A percentile compares a stretch with the other conserved stretches of the same genome.
Evolutionary conservation across 2,329 filamentous ascomycete genomes (phyloP).

Genomic region (Plenodomus tracheiphilus): DNA sequence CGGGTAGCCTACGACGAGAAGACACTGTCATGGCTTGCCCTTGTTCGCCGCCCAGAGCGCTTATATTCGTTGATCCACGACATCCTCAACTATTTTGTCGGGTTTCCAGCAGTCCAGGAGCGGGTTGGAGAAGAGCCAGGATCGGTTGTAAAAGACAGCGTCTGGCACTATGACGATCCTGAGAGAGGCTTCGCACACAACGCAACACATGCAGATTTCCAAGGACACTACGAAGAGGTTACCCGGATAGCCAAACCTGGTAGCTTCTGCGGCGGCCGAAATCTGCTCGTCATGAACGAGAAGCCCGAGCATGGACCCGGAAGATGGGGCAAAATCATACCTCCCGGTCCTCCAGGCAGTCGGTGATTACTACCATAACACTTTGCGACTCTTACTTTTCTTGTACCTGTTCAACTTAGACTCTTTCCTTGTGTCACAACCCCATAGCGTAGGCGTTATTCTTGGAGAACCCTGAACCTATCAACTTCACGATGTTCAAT

Average conservation of each 20-base stretch:
- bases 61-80: constrained; percentile 64
- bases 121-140: constrained; percentile 64
- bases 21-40: constrained; percentile 61
- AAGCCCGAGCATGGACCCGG: constrained; percentile 33
- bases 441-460: neutral
- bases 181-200: constrained; percentile 25
- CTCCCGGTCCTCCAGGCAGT: constrained; percentile 25
- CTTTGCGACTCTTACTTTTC: constrained; percentile 1
- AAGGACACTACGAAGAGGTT: constrained; percentile 41
- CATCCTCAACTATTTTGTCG: constrained; percentile 59
- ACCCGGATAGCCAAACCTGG: constrained; percentile 54
- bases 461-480: neutral
- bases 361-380: neutral
- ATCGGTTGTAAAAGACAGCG: constrained; percentile 55
- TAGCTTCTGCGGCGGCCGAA: constrained; percentile 60
- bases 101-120: constrained; percentile 63
- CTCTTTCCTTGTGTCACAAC: neutral
- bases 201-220: constrained; percentile 26
- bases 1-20: constrained; percentile 67
- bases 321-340: constrained; percentile 38
- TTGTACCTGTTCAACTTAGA: neutral
- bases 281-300: constrained; percentile 55
- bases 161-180: constrained; percentile 53
- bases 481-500: neutral
- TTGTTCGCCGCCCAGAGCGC: constrained; percentile 67